These are phyloP conservation scores for Alternaria hordeiaustralica DNA, from an alignment of 2,329 filamentous ascomycete species.

Conservation along the genomic window DNA sequence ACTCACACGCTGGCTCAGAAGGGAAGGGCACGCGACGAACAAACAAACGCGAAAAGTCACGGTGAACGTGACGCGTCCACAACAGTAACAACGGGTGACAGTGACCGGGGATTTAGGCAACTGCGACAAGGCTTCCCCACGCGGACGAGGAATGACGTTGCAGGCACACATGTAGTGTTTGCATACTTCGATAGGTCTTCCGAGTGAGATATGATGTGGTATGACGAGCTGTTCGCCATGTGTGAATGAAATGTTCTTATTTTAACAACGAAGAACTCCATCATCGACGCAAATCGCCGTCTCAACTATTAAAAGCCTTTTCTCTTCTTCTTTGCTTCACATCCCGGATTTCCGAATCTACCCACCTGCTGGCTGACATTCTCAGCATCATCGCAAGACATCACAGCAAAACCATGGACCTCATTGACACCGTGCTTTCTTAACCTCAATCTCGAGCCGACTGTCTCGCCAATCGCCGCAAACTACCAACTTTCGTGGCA, in stretches of 20 bases:
- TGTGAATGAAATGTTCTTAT: background rate
- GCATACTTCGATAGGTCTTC: background rate
- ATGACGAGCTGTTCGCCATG: background rate
- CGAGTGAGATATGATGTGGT: rapidly evolving
- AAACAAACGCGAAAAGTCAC: background rate
- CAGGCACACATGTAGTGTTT: background rate
- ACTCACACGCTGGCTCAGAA: background rate
- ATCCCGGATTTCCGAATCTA: background rate
- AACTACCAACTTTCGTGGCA: background rate
- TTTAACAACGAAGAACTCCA: background rate
- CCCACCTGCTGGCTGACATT: background rate
- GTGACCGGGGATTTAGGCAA: background rate
- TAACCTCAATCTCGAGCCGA: background rate
- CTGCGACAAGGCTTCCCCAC: background rate
- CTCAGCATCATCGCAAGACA: background rate
- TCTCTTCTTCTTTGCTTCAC: background rate
- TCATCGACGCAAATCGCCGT: background rate
- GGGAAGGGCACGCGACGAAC: background rate
- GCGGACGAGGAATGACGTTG: background rate
- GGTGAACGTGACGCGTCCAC: background rate
- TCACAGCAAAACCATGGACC: background rate
- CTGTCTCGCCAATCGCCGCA: background rate
- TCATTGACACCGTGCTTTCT: background rate
- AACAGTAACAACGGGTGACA: background rate
- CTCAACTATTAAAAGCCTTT: rapidly evolving